A percentile compares a stretch with the other conserved stretches of the same genome.
Evolutionary conservation across 192 early-diverging fungal species (phyloP).

Genomic region (Gigaspora rosea): DNA sequence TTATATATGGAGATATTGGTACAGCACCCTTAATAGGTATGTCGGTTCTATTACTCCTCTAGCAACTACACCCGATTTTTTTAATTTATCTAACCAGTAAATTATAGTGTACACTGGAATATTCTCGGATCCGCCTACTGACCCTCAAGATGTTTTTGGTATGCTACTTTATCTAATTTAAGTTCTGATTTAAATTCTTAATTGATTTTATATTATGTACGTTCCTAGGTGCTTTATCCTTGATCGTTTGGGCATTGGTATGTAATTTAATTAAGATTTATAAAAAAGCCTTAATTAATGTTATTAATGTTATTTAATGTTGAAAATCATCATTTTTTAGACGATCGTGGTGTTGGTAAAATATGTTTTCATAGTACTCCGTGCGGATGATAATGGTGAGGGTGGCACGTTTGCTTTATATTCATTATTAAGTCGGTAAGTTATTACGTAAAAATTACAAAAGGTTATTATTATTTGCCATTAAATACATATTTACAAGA

Average conservation of each 20-base stretch:
- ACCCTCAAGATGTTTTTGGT: neutral
- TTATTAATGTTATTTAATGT: constrained; percentile 29
- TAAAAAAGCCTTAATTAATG: neutral
- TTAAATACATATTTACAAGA: no score
- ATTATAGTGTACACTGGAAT: constrained; percentile 40
- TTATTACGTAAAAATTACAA: no score
- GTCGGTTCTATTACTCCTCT: no score
- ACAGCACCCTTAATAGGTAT: constrained; percentile 52
- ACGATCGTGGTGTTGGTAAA: constrained; percentile 19
- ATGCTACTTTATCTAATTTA: neutral
- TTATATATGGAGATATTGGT: constrained; percentile 56
- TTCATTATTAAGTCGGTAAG: constrained; percentile 44
- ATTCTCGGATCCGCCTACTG: constrained; percentile 32
- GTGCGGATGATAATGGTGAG: constrained; percentile 62
- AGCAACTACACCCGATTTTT: no score
- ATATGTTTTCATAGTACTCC: constrained; percentile 31
- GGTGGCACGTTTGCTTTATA: constrained; percentile 60
- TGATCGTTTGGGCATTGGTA: constrained; percentile 22
- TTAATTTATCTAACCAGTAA: no score
- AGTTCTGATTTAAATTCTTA: no score
- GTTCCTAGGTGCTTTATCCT: neutral
- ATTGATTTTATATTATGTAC: neutral
- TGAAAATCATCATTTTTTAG: constrained; percentile 22
- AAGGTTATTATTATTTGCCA: no score
- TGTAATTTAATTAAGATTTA: neutral